phyloP scores from a whole-genome alignment of 371 early-diverging fungal genomes.

The Rhizomucor miehei region DNA sequence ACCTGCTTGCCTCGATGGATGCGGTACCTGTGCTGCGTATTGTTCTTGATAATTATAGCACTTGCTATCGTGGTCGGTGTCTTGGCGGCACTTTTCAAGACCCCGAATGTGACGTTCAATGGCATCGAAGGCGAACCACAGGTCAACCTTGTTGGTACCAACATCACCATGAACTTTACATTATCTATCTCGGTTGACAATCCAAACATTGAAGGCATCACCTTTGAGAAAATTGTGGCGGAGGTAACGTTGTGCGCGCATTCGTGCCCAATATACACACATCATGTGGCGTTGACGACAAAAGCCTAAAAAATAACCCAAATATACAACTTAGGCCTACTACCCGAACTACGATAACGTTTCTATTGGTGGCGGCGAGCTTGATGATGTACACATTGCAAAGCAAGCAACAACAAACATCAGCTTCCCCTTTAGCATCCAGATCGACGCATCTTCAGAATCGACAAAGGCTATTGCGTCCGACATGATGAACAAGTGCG shows the following conservation, averaged over 20 bases:
- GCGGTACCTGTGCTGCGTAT: conserved; percentile 33
- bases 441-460: conserved; percentile 23
- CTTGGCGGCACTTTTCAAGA: conserved; percentile 37
- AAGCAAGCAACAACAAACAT: conserved; percentile 40
- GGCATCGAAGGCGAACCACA: conserved; percentile 30
- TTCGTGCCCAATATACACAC: too few species aligned
- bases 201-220: conserved; percentile 55
- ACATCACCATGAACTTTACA: conserved; percentile 23
- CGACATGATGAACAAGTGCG: conserved; percentile 48
- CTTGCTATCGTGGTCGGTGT: conserved; percentile 40
- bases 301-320: not conserved
- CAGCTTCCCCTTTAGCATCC: conserved; percentile 44
- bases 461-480: conserved; percentile 28
- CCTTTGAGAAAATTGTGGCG: conserved; percentile 54
- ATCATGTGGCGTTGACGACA: not conserved
- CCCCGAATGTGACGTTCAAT: conserved; percentile 30
- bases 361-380: conserved; percentile 47
- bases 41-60: conserved; percentile 30
- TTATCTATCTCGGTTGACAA: conserved; percentile 48
- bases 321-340: conserved; percentile 33
- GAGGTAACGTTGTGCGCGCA: conserved; percentile 28
- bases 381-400: conserved; percentile 44
- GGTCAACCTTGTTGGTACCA: conserved; percentile 20
- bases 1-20: conserved; percentile 46
- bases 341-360: conserved; percentile 40